Evolutionary conservation across 768 basidiomycete genomes (phyloP), one percentile per base, ranked within the genome.

Genomic region (Termitomyces sp.): DNA sequence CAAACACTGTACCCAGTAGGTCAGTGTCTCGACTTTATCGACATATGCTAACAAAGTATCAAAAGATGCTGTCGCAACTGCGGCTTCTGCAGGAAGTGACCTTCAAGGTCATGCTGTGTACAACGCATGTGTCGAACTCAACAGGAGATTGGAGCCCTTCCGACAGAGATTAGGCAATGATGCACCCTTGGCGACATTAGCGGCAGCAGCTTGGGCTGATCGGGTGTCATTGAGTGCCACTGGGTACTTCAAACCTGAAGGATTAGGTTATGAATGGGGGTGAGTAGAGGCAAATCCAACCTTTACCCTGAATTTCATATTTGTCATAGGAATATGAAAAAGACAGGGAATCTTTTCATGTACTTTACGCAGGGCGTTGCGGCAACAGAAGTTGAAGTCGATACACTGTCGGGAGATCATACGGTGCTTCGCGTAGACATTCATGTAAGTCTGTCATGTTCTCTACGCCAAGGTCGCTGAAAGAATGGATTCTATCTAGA

Each of bases 61-160:
- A n/a, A 47, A n/a, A 62, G 62, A 62, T 24, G 24, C 58, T 20
- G 46, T 57, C 3, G 18, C 62, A 20, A 62, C 62, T 5, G 62
- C 62, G 18, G 62, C 40, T 9, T 62, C 62, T 18, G 34, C 62
- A 20, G 58, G 58, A 48, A 62, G 62, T 22, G 62, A 62, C 20
- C 52, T 62, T 14, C 62, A 62, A 36, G 62, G 62, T 18, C 46
- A 59, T 54, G 58, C 62, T 33, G 62, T 62, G 7, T 39, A 62
- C 12, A 62, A 62, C 56, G 62, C 62, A 37, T 62, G 62, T n/a
- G 58, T 59, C 16, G 62, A 62, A 45, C 58, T 62, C 6, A 62
- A 62, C 36, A 43, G 27, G 48, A 45, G 62, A 51, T 30, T 62
- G 47, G 58, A 59, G 12, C 62, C 62, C 4, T 57, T 53, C 30